Conservation (phyloP, 352 stramenopile species). For the Blastocystis sp. region DNA sequence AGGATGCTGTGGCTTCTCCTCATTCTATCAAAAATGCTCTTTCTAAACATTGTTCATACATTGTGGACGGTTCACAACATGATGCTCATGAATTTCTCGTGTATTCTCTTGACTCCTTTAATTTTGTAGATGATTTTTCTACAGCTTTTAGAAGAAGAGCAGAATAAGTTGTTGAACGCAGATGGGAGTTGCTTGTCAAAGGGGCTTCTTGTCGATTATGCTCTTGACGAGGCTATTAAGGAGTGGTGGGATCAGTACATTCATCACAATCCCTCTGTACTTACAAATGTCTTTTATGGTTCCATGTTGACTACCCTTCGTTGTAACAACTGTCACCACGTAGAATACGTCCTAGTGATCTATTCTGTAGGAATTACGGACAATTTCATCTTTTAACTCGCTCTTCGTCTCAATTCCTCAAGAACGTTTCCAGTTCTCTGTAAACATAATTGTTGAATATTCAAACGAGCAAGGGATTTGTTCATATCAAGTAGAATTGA, state of each 20-base stretch:
- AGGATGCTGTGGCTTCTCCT: not conserved
- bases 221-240: not conserved
- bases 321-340: slow-evolving; percentile 26
- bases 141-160: slow-evolving; percentile 50
- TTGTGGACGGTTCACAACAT: slow-evolving; percentile 45
- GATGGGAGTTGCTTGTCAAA: not conserved
- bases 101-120: not conserved
- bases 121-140: slow-evolving; percentile 39
- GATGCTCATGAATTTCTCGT: slow-evolving; percentile 60
- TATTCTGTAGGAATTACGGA: not conserved
- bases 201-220: not conserved
- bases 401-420: slow-evolving; percentile 19
- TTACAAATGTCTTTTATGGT: slow-evolving; percentile 41
- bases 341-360: not conserved
- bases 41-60: slow-evolving; percentile 12
- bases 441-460: slow-evolving; percentile 44
- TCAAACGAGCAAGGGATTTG: not conserved
- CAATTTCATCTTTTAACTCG: slow-evolving; percentile 18
- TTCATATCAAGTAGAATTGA: not conserved
- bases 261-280: slow-evolving; percentile 18
- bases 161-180: slow-evolving; percentile 29
- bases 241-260: slow-evolving; percentile 40
- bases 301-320: not conserved
- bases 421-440: not conserved
- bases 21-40: not conserved